A percentile compares a stretch with the other conserved stretches of the same genome.
phyloP scores from a whole-genome alignment of 2,329 filamentous ascomycete species.

The Cladophialophora psammophila region DNA sequence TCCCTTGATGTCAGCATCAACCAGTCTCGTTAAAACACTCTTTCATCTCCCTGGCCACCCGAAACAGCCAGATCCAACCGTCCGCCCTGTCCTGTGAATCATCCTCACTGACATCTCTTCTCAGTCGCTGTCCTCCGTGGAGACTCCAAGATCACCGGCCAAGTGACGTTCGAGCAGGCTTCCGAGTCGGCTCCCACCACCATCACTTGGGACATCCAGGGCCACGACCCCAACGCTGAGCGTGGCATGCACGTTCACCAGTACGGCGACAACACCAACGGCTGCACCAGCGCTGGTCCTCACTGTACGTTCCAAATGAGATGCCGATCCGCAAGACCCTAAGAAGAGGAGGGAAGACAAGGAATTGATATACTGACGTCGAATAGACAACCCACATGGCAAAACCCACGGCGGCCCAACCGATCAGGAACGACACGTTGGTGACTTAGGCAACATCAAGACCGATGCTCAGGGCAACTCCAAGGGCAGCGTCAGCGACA shows the following conservation, averaged over 20 bases:
- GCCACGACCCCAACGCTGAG: constrained; percentile 93
- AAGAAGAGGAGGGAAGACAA: constrained; percentile 4
- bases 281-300: constrained; percentile 96
- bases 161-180: constrained; percentile 92
- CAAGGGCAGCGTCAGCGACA: constrained; percentile 80
- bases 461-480: constrained; percentile 92
- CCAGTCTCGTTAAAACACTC: background rate
- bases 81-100: background rate
- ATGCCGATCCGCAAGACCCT: background rate
- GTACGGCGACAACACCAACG: constrained; percentile 99
- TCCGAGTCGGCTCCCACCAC: constrained; percentile 82
- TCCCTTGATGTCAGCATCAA: constrained; percentile 31
- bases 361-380: constrained; percentile 23
- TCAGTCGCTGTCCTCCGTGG: constrained; percentile 95
- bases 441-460: constrained; percentile 96
- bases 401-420: constrained; percentile 89
- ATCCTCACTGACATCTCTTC: constrained; percentile 38
- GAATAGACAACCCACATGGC: constrained; percentile 89
- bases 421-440: constrained; percentile 89
- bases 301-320: constrained; percentile 76
- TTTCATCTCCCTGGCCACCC: background rate
- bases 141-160: constrained; percentile 94
- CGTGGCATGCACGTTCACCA: constrained; percentile 99
- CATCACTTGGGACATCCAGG: constrained; percentile 89
- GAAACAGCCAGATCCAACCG: constrained; percentile 33